Base-by-base conservation (phyloP, 2,329 filamentous ascomycete species). In the Madurella mycetomatis region DNA sequence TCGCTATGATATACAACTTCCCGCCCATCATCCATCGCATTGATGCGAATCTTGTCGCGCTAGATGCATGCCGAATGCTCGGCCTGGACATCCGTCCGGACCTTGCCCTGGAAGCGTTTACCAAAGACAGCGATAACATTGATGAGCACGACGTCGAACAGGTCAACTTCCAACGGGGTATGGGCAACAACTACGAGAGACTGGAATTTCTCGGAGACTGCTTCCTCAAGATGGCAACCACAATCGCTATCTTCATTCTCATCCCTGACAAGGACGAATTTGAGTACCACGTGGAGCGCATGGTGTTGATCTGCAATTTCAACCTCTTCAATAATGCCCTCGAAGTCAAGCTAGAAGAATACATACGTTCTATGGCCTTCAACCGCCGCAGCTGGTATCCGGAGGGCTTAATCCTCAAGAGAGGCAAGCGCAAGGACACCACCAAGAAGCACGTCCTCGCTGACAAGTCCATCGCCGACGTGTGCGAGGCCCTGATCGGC, bases 141-240 rank as follows among this genome's bases (percentile, higher is more conserved):
- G 87, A 87, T 8, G 89, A 95, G 39, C 81, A 90, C 56, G 77
- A 76, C 0, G 75, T 80, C 34, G 78, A 86, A 53, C 82, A 87
- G 40, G 71, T 90, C 49, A 88, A 91, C 61, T 84, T 92, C 45
- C 88, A 91, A 62, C 76, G 81, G 46, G 92, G 91, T 2, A 96
- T 96, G 90, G 90, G 91, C 1, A 86, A 86, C 40, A 97, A 97
- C 63, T 99, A 99, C 64, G 94, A 99, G 69, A 83, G 94, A 12
- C 78, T 97, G 0, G 94, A 99, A 65, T 95, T 96, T 56, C 78
- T 97, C 2, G 94, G 94, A 0, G 94, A 99, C 68, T 88, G 87
- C 34, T 96, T 96, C 65, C 77, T 99, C 55, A 99, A 99, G 71
- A 92, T 96, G 85, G 90, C 89, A 11, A 96, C 92, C 0, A 92